Conservation (phyloP, 2,329 filamentous ascomycete genomes). For the Venturiaceae sp. region DNA sequence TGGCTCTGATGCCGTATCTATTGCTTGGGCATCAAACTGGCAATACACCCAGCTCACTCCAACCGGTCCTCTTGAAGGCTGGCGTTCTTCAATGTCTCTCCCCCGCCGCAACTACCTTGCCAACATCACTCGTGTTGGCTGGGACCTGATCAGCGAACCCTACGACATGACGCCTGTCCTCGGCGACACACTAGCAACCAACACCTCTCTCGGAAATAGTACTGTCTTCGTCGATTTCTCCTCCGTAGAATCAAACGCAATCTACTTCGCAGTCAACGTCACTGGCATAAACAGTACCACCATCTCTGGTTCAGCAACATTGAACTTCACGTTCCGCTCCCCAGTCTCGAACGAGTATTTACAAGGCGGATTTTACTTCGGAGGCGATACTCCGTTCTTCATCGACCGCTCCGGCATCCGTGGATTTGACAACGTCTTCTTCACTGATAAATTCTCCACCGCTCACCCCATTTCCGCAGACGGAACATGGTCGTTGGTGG, state of each 20-base stretch:
- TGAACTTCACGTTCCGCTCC: conserved; percentile 45
- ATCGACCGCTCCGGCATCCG: conserved; percentile 39
- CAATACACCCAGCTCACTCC: conserved; percentile 47
- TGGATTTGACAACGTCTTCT: conserved; percentile 45
- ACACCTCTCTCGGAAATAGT: conserved; percentile 37
- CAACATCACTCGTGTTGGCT: conserved; percentile 40
- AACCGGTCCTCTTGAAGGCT: conserved; percentile 42
- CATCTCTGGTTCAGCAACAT: conserved; percentile 23
- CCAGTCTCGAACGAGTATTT: conserved; percentile 40
- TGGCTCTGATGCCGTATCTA: conserved; percentile 32
- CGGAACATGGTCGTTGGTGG: conserved; percentile 32
- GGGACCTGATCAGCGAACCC: conserved; percentile 40
- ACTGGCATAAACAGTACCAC: conserved; percentile 26
- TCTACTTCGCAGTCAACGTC: conserved; percentile 47
- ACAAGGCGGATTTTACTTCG: conserved; percentile 38
- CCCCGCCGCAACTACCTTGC: conserved; percentile 43
- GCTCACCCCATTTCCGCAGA: conserved; percentile 17
- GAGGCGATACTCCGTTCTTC: conserved; percentile 40
- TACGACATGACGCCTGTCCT: conserved; percentile 40
- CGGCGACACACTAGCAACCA: conserved; percentile 34
- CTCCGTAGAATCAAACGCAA: conserved; percentile 36
- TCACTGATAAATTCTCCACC: conserved; percentile 43
- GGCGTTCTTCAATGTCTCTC: conserved; percentile 42
- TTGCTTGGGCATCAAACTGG: conserved; percentile 52
- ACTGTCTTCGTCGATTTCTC: conserved; percentile 42